Evolutionary conservation across 1,284 basidiomycete genomes (phyloP).

Genomic region (Trametes polyzona): DNA sequence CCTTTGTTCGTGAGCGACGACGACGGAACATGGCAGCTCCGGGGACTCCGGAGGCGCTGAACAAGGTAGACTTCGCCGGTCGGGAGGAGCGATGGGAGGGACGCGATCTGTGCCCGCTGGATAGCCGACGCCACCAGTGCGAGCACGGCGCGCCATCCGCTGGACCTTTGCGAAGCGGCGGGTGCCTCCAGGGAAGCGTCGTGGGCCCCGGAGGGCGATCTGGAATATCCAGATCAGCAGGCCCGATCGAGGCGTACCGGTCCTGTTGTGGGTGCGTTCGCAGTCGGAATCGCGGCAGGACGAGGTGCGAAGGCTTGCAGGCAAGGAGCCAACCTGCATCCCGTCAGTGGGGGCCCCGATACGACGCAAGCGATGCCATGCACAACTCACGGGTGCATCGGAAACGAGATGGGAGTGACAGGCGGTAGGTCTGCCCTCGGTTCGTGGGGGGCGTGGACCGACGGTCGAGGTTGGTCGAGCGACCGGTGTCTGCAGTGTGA

Average conservation of each 20-base stretch:
- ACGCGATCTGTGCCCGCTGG: neutral
- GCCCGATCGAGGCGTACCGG: constrained; percentile 1
- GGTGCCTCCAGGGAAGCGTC: neutral
- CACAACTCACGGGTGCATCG: neutral
- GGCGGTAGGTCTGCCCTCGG: neutral
- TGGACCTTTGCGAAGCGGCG: neutral
- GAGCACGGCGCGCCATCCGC: constrained; percentile 1
- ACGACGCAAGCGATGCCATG: neutral
- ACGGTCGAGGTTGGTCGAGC: neutral
- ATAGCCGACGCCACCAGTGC: constrained; percentile 7
- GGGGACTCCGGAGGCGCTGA: neutral
- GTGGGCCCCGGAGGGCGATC: constrained; percentile 4
- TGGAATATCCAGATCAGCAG: neutral
- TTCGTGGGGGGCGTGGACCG: neutral
- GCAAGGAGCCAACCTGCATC: neutral
- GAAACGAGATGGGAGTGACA: constrained; percentile 1
- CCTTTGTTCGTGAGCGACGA: neutral
- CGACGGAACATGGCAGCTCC: neutral
- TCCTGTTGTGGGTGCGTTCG: constrained; percentile 19
- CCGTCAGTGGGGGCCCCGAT: neutral
- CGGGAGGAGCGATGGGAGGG: neutral
- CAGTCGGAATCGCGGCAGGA: neutral
- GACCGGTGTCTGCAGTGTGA: neutral
- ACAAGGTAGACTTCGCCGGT: neutral
- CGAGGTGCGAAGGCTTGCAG: neutral